These are phyloP conservation scores for Fusarium concolor DNA, from an alignment of 2,329 filamentous ascomycete genomes.

Conservation along the genomic window DNA sequence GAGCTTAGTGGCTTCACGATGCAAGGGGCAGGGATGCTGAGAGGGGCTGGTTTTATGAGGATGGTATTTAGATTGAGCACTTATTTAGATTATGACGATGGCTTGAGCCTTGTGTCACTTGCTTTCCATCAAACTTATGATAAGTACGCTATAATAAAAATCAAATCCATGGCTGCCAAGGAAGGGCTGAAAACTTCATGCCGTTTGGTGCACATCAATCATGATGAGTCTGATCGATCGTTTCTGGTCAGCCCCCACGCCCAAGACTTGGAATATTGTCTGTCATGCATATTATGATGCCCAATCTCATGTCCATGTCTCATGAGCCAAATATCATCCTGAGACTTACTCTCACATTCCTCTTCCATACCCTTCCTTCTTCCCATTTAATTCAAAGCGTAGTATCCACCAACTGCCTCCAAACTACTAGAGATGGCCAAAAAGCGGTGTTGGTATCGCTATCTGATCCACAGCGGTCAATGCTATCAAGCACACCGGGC, in stretches of 20 bases:
- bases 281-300: too few relatives aligned
- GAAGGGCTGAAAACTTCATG: background rate
- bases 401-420: background rate
- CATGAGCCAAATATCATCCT: too few relatives aligned
- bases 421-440: background rate
- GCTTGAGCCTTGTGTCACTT: background rate
- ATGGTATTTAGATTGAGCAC: background rate
- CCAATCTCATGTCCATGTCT: too few relatives aligned
- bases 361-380: background rate
- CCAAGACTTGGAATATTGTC: background rate
- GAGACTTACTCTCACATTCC: background rate
- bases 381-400: background rate
- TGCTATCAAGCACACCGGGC: background rate
- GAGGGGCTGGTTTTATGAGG: constrained; percentile 13
- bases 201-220: background rate
- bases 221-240: background rate
- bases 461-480: background rate
- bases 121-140: background rate
- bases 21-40: constrained; percentile 35
- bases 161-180: background rate
- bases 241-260: background rate
- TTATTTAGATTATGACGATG: background rate
- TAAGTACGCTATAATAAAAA: background rate
- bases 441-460: background rate
- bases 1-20: constrained; percentile 25